Evolutionary conservation across 352 stramenopile species (phyloP), one percentile per base, ranked within the genome.

Genomic region (Globisporangium viniferum): DNA sequence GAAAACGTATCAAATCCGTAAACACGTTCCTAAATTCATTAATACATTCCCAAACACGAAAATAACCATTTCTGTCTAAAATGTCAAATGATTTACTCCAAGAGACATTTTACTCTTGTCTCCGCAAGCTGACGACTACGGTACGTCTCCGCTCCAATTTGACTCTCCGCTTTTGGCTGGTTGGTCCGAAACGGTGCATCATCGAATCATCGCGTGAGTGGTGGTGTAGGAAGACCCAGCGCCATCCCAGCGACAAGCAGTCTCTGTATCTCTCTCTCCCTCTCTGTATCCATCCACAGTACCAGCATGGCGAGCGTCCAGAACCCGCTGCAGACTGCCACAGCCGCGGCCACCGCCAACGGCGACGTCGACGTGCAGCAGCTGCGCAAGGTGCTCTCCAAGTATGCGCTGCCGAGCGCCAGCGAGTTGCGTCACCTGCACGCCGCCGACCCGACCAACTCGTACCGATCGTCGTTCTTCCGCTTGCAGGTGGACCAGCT

Each of bases 331-430:
- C 27, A 60, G n/a, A 67, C 27, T 15, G 68, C 56, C 15, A 51
- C 55, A 14, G 46, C 15, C 6, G 53, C 54, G 54, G 49, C 9
- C 49, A 60, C 51, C 35, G 48, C 41, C 7, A 63, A 57, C 39
- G 65, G 49, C 56, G 71, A 80, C 35, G 70, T 79, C 63, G 73
- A 84, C 51, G 55, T 71, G 67, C 76, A 82, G 64, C 75, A 91
- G 65, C 72, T 94, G 66, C 87, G 85, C 66, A 89, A 91, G 75
- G 74, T 75, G 71, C 78, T 92, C 41, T 91, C 83, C 74, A 93
- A 93, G 79, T 97, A 97, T 64, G 92, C 93, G 64, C 81, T 98
- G 55, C 93, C 93, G 9, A 97, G 85, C 64, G 82, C 85, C 59
- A 89, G 89, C 51, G 90, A 96, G 72, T 73, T 94, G 70, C 75